These are phyloP conservation scores for Trematosphaeria pertusa DNA, from an alignment of 2,329 filamentous ascomycete species.

Conservation along the genomic window DNA sequence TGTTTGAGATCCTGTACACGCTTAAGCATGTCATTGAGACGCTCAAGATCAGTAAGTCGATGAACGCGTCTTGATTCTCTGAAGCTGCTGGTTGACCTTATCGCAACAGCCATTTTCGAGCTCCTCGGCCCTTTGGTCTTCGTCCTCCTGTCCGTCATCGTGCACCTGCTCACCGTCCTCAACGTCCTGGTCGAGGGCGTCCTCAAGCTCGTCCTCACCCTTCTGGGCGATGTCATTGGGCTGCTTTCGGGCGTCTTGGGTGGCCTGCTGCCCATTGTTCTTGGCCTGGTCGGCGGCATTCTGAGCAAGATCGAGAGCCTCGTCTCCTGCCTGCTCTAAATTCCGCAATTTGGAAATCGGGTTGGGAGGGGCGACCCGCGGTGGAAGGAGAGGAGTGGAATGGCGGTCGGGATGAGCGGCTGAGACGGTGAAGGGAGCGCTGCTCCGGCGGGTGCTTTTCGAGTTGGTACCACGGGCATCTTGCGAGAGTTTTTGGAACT, in stretches of 20 bases:
- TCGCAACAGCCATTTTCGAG: constrained; percentile 12
- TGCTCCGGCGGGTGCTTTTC: too few species aligned
- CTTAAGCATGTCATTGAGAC: constrained; percentile 2
- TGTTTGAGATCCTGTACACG: constrained; percentile 11
- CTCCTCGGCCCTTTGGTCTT: constrained; percentile 10
- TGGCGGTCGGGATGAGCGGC: too few species aligned
- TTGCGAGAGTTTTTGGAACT: too few species aligned
- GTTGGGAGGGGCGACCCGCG: too few species aligned
- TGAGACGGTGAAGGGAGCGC: too few species aligned
- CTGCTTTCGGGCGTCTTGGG: constrained; percentile 2
- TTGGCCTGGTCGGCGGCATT: constrained; percentile 3
- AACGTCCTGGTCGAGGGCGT: constrained; percentile 5
- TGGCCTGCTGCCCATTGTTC: neutral
- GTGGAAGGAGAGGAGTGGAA: too few species aligned
- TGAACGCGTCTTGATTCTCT: neutral
- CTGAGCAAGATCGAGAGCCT: too few species aligned
- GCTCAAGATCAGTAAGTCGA: constrained; percentile 11
- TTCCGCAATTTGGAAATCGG: too few species aligned
- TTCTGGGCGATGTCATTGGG: constrained; percentile 6
- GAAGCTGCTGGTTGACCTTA: neutral
- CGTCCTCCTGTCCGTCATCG: constrained; percentile 3
- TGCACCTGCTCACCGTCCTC: constrained; percentile 7
- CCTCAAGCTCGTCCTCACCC: constrained; percentile 5
- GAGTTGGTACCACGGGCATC: too few species aligned
- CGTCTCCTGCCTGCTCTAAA: too few species aligned